phyloP scores from a whole-genome alignment of 352 stramenopile genomes.

The Globisporangium uncinulatum region DNA sequence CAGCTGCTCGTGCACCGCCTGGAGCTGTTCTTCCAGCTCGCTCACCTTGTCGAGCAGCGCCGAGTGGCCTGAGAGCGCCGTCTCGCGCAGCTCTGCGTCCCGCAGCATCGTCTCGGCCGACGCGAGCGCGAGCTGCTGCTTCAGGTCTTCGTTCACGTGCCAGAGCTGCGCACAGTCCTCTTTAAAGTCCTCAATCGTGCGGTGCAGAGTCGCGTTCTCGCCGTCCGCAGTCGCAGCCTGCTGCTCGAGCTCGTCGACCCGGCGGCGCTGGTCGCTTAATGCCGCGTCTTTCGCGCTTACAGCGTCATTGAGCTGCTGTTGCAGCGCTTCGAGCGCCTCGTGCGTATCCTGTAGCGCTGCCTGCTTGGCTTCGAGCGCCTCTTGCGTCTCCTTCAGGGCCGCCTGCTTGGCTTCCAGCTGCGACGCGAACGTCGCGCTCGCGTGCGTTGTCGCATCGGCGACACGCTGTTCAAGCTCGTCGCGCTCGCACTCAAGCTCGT shows the following conservation, averaged over 20 bases:
- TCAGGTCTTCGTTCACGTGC: slow-evolving; percentile 75
- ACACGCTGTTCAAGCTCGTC: slow-evolving; percentile 31
- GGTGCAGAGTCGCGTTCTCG: slow-evolving; percentile 24
- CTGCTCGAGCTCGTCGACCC: slow-evolving; percentile 31
- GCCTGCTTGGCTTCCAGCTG: slow-evolving; percentile 34
- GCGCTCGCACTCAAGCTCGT: slow-evolving; percentile 24
- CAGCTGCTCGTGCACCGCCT: slow-evolving; percentile 57
- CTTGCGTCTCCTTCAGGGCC: slow-evolving; percentile 10
- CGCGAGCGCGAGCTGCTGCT: slow-evolving; percentile 58
- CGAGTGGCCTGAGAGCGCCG: slow-evolving; percentile 47
- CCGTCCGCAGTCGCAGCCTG: slow-evolving; percentile 24
- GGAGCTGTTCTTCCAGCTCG: slow-evolving; percentile 55
- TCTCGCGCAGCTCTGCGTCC: slow-evolving; percentile 47
- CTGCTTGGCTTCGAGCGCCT: slow-evolving; percentile 21
- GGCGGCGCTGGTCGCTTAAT: slow-evolving; percentile 18
- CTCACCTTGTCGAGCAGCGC: slow-evolving; percentile 41
- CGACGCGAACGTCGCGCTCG: slow-evolving; percentile 18
- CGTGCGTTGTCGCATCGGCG: slow-evolving; percentile 19
- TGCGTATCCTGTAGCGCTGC: slow-evolving; percentile 27
- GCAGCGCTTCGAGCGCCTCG: slow-evolving; percentile 15
- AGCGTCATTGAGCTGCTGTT: slow-evolving; percentile 10
- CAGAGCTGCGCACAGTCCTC: slow-evolving; percentile 75
- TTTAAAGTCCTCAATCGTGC: slow-evolving; percentile 72
- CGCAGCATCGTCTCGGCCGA: slow-evolving; percentile 55
- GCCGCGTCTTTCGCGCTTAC: slow-evolving; percentile 17